These are phyloP conservation scores for Stellera chamaejasme DNA, from an alignment of 345 rosid species.

Conservation along the genomic window DNA sequence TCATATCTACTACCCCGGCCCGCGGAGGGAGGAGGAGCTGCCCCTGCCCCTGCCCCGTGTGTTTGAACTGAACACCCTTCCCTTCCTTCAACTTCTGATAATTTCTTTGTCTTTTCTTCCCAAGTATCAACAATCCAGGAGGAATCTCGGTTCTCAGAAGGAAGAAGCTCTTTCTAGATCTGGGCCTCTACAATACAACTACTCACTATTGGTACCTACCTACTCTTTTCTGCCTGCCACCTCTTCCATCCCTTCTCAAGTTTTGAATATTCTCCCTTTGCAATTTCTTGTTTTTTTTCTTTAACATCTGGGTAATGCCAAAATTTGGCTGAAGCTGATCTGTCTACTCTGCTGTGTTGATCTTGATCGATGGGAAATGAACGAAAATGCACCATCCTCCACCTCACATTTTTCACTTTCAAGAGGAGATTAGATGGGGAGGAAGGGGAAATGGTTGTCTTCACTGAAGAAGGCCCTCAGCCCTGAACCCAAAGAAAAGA, in stretches of 20 bases:
- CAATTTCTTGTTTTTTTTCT: too few species aligned
- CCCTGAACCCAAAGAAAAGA: slow-evolving; percentile 58
- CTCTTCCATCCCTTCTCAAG: neutral
- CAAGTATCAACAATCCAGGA: neutral
- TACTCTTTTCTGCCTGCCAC: slow-evolving; percentile 3
- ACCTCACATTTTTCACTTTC: too few species aligned
- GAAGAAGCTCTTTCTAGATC: slow-evolving; percentile 18
- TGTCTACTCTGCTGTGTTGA: too few species aligned
- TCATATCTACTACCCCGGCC: too few species aligned
- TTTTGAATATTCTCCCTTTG: too few species aligned
- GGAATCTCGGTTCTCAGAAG: neutral
- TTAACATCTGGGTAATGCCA: slow-evolving; percentile 1
- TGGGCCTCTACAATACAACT: slow-evolving; percentile 6
- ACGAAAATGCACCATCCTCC: too few species aligned
- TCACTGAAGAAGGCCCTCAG: slow-evolving; percentile 79
- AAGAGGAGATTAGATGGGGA: slow-evolving; percentile 69
- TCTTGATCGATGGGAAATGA: too few species aligned
- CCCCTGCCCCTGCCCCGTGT: too few species aligned
- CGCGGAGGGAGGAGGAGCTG: neutral
- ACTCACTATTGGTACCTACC: slow-evolving; percentile 2
- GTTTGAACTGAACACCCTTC: too few species aligned
- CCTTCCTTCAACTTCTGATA: neutral
- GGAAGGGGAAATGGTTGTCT: slow-evolving; percentile 89
- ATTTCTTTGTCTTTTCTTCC: neutral
- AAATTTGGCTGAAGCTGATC: neutral